These are phyloP conservation scores for Thermochaetoides dissita DNA, from an alignment of 2,329 filamentous ascomycete species.

Conservation along the genomic window DNA sequence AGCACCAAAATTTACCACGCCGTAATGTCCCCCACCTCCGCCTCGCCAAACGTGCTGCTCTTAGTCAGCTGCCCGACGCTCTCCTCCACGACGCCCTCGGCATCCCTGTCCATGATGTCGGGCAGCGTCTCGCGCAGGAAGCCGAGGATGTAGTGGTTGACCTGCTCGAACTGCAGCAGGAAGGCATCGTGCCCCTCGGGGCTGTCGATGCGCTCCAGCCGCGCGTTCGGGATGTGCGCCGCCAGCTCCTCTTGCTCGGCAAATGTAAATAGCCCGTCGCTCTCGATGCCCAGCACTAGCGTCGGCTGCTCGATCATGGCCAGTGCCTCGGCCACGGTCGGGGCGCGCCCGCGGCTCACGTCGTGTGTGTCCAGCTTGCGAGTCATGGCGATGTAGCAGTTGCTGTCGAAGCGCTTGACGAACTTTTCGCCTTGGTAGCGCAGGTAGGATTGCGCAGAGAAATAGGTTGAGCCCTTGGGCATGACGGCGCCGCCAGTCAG, in stretches of 20 bases:
- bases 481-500: slow-evolving; percentile 37
- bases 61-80: slow-evolving; percentile 56
- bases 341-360: slow-evolving; percentile 64
- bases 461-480: slow-evolving; percentile 64
- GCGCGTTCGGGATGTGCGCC: slow-evolving; percentile 60
- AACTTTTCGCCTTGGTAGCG: slow-evolving; percentile 96
- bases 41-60: slow-evolving; percentile 86
- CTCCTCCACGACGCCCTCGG: slow-evolving; percentile 29
- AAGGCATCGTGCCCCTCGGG: slow-evolving; percentile 96
- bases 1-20: slow-evolving; percentile 52
- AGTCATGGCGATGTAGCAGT: slow-evolving; percentile 98
- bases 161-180: slow-evolving; percentile 90
- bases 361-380: slow-evolving; percentile 97
- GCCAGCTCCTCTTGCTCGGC: slow-evolving; percentile 91
- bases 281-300: slow-evolving; percentile 85
- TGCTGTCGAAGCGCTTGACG: slow-evolving; percentile 91
- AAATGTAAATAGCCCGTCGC: slow-evolving; percentile 91
- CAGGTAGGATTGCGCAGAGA: slow-evolving; percentile 93
- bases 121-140: slow-evolving; percentile 75
- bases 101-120: slow-evolving; percentile 66
- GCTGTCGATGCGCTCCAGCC: slow-evolving; percentile 76
- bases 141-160: slow-evolving; percentile 71
- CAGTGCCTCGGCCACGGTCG: slow-evolving; percentile 58
- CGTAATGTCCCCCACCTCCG: slow-evolving; percentile 90
- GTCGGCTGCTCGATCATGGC: slow-evolving; percentile 75